Percentiles rank a stretch among this genome's conserved stretches.
These are phyloP conservation scores for Pouteria glomerata DNA, from an alignment of 148 eudicot genomes.

Conservation along the genomic window DNA sequence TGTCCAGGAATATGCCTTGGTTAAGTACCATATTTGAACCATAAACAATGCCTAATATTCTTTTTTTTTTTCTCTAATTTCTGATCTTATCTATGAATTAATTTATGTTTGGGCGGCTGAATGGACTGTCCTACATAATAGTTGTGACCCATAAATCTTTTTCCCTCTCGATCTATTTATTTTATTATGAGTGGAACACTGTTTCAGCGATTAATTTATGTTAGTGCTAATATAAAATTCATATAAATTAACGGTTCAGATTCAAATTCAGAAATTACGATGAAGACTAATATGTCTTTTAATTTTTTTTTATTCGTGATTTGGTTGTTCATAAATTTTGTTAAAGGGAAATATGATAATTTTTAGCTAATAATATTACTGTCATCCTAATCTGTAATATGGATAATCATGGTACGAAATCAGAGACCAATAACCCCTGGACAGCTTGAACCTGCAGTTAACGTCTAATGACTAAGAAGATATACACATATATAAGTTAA, in stretches of 20 bases:
- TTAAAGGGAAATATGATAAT: too few species aligned
- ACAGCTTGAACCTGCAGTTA: neutral
- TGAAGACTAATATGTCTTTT: too few species aligned
- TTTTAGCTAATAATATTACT: too few species aligned
- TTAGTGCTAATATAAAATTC: too few species aligned
- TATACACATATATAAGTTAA: too few species aligned
- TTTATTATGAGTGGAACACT: too few species aligned
- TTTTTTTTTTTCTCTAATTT: neutral
- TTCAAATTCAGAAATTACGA: too few species aligned
- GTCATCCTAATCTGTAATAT: neutral
- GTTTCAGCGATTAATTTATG: too few species aligned
- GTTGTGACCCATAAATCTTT: neutral
- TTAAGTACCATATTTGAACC: neutral
- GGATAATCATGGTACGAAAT: neutral
- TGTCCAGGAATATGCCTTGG: slow-evolving; percentile 6
- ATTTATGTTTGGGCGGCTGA: slow-evolving; percentile 26
- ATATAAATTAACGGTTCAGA: too few species aligned
- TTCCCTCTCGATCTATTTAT: neutral
- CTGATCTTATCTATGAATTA: slow-evolving; percentile 21
- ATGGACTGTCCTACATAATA: neutral
- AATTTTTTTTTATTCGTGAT: too few species aligned
- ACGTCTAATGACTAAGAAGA: neutral
- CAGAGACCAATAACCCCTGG: neutral
- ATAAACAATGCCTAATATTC: too few species aligned
- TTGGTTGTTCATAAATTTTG: too few species aligned